Evolutionary conservation across 2,329 filamentous ascomycete species (phyloP).

Genomic region (Xylariales sp.): DNA sequence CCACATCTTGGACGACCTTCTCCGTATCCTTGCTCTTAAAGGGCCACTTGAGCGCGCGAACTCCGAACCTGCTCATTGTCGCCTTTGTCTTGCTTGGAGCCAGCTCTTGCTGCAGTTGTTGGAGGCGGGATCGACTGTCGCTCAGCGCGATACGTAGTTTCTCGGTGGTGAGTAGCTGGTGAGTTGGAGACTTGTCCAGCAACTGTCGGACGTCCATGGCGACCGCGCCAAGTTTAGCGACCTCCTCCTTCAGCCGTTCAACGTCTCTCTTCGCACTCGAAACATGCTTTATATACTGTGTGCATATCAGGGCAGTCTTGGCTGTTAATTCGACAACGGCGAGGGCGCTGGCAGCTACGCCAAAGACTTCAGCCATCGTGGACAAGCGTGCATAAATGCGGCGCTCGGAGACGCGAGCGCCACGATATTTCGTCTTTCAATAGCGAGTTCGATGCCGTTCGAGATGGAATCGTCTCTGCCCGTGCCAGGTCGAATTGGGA

Average conservation of each 20-base stretch:
- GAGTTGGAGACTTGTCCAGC: conserved; percentile 20
- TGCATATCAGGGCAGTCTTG: conserved; percentile 29
- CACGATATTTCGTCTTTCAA: too few species aligned
- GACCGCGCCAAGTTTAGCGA: conserved; percentile 19
- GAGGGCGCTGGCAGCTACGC: conserved; percentile 29
- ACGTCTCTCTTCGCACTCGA: conserved; percentile 27
- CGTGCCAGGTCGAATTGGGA: too few species aligned
- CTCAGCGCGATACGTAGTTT: conserved; percentile 17
- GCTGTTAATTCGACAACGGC: conserved; percentile 33
- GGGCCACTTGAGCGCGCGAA: conserved; percentile 34
- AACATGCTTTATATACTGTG: conserved; percentile 30
- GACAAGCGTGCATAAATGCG: too few species aligned
- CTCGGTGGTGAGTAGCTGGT: conserved; percentile 22
- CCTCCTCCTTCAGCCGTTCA: conserved; percentile 24
- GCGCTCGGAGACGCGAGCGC: too few species aligned
- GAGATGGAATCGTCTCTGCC: too few species aligned
- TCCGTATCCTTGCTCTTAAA: conserved; percentile 29
- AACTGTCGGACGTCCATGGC: conserved; percentile 22
- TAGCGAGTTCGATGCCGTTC: too few species aligned
- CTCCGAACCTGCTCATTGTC: conserved; percentile 25
- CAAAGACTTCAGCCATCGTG: conserved; percentile 23
- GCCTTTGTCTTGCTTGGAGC: conserved; percentile 18
- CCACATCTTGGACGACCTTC: background rate
- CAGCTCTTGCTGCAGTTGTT: conserved; percentile 20
- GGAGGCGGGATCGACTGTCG: conserved; percentile 16